Base-by-base conservation (phyloP, 2,329 filamentous ascomycete genomes). In the Ceratocystis albifundus region DNA sequence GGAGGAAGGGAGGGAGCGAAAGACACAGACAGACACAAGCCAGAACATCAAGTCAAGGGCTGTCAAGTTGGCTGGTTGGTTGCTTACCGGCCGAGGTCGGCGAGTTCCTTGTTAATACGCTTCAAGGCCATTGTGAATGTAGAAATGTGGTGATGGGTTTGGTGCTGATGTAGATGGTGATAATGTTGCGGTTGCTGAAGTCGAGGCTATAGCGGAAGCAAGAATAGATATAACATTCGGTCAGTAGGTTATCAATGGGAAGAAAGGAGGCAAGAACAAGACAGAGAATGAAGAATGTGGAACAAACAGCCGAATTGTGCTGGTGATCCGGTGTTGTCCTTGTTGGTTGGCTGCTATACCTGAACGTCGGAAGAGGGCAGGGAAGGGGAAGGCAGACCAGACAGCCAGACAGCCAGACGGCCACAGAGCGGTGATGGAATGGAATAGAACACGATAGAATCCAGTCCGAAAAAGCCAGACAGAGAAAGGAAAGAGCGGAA, bases 91-190 rank as follows among this genome's bases (percentile, higher is more conserved):
- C 89, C 89, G 79, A 94, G 84, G 77, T 94, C 89, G 78, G 88
- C 87, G 77, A 94, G 85, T 80, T 94, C 89, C 87, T 92, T 94
- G 84, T 93, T 93, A 79, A 94, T 94, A 79, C 89, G 87, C 88
- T 94, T 94, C 74, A 94, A 84, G 79, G 89, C 89, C 89, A 94
- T 94, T 75, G 72, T 72, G 70, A 65, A 66, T 72, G 68, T 72
- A 71, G 3, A 28, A 10, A n/a, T 50, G 46, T 20, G 46, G 15
- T 50, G 17, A 22, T n/a, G 12, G n/a, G 17, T 2, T 50, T 50
- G 46, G 46, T 50, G 46, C 20, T 53, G 2, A 22, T 4, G 50
- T 12, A n/a, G 7, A 12, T 57, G 53, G 53, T 30, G 48, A 53
- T 53, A 25, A 25, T 25, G 48, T 50, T 22, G 20, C 20, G 2